Evolutionary conservation across 805 yeast genomes (phyloP), one percentile per base, ranked within the genome.

Genomic region (Gaillardinia entomophila): DNA sequence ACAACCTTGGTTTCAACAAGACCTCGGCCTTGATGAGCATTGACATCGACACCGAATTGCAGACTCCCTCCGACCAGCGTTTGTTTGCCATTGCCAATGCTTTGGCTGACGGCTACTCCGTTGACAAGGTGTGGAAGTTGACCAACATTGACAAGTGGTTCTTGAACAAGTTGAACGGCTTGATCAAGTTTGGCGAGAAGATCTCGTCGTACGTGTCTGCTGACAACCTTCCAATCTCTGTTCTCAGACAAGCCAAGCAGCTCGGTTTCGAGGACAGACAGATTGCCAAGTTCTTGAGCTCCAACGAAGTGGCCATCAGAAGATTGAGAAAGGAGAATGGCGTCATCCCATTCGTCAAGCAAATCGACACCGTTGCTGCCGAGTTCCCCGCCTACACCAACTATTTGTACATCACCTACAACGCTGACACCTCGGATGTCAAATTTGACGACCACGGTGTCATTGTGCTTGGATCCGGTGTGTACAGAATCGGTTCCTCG

Each of bases 311-410:
- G 38, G 94, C 95, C 35, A 79, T 92, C 43, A 79, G 98, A 64
- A 76, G 90, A 60, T 65, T 82, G 53, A 81, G 98, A 68, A 79
- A 82, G 51, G 95, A 86, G 49, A 77, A 77, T 36, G 95, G 94
- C 35, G 76, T 90, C 43, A 66, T 79, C 38, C 98, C 98, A 46
- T 85, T 83, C 56, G 97, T 88, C 41, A 90, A 90, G 63, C 96
- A 89, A 63, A 92, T 90, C 53, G 98, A 90, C 70, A 90, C 98
- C 18, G 95, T 90, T 46, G 98, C 98, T 32, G 97, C 98, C 32
- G 98, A 90, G 66, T 92, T 90, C 77, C 98, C 98, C 32, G 96
- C 97, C 30, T 74, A 60, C 66, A 90, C 98, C 49, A 90, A 90
- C 70, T 90, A 90, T 66, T 71, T 90, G 62, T 90, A 92, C 71